These are phyloP conservation scores for Ramichloridium luteum DNA, from an alignment of 2,329 filamentous ascomycete genomes.

Conservation along the genomic window DNA sequence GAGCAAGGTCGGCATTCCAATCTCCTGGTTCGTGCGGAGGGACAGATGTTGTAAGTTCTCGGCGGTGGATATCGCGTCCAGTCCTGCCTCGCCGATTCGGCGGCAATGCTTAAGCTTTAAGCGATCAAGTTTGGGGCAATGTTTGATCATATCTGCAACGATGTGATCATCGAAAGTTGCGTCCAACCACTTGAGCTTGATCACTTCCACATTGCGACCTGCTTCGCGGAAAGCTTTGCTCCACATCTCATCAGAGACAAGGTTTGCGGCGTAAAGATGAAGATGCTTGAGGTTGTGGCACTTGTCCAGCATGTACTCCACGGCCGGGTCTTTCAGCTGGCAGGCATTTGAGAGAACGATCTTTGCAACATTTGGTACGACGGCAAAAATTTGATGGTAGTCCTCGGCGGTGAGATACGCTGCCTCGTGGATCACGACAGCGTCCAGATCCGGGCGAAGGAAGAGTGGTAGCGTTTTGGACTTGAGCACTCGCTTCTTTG, in stretches of 20 bases:
- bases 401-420: conserved; percentile 62
- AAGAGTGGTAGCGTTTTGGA: conserved; percentile 38
- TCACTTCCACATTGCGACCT: conserved; percentile 50
- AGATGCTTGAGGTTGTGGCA: conserved; percentile 57
- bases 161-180: conserved; percentile 64
- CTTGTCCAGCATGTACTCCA: conserved; percentile 68
- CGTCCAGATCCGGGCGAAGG: conserved; percentile 40
- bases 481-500: conserved; percentile 48
- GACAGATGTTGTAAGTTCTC: conserved; percentile 59
- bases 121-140: conserved; percentile 56
- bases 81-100: conserved; percentile 52
- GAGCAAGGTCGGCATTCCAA: conserved; percentile 46
- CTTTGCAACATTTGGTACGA: conserved; percentile 54
- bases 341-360: conserved; percentile 75
- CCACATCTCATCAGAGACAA: conserved; percentile 69
- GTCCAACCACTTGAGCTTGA: conserved; percentile 78
- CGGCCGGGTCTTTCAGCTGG: conserved; percentile 75
- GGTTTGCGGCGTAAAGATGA: conserved; percentile 72
- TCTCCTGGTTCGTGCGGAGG: conserved; percentile 50
- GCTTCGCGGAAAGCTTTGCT: conserved; percentile 52
- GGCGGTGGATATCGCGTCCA: conserved; percentile 53
- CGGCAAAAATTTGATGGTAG: conserved; percentile 67
- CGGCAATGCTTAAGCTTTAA: conserved; percentile 77
- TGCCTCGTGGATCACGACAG: conserved; percentile 49
- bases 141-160: conserved; percentile 46